Conservation (phyloP, 768 basidiomycete species). For the Tephrocybe sp. region DNA sequence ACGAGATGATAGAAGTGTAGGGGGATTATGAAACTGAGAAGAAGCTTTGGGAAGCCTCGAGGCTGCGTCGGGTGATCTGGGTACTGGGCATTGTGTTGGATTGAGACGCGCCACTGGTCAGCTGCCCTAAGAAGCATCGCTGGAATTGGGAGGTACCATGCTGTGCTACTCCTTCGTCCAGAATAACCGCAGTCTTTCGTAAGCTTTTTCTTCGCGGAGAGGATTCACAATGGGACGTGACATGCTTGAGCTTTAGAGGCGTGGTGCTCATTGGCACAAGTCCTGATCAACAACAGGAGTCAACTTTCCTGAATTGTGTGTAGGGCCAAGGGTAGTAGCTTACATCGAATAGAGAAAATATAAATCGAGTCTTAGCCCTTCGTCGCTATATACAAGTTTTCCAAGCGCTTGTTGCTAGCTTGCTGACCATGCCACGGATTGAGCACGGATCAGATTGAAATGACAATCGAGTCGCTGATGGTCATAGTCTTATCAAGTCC, state of each 20-base stretch:
- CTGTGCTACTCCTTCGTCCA: background rate
- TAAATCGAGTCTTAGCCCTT: no score
- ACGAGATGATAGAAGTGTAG: background rate
- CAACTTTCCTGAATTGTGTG: no score
- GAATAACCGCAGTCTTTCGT: slow-evolving; percentile 4
- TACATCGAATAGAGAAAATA: no score
- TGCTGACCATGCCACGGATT: slow-evolving; percentile 1
- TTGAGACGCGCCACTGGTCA: slow-evolving; percentile 5
- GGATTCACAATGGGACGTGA: background rate
- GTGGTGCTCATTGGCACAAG: no score
- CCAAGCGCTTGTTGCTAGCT: no score
- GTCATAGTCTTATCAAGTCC: background rate
- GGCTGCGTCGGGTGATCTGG: background rate
- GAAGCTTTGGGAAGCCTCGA: background rate
- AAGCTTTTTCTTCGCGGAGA: background rate
- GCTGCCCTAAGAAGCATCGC: slow-evolving; percentile 1
- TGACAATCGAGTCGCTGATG: slow-evolving; percentile 9
- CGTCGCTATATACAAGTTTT: no score
- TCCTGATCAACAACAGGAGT: no score
- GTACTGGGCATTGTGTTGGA: background rate
- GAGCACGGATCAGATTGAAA: slow-evolving; percentile 12
- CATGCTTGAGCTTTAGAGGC: background rate
- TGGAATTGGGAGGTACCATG: background rate
- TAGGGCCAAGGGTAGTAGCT: no score
- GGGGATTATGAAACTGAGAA: background rate